These are phyloP conservation scores for Aureobasidium sp. DNA, from an alignment of 2,329 filamentous ascomycete genomes.

Conservation along the genomic window DNA sequence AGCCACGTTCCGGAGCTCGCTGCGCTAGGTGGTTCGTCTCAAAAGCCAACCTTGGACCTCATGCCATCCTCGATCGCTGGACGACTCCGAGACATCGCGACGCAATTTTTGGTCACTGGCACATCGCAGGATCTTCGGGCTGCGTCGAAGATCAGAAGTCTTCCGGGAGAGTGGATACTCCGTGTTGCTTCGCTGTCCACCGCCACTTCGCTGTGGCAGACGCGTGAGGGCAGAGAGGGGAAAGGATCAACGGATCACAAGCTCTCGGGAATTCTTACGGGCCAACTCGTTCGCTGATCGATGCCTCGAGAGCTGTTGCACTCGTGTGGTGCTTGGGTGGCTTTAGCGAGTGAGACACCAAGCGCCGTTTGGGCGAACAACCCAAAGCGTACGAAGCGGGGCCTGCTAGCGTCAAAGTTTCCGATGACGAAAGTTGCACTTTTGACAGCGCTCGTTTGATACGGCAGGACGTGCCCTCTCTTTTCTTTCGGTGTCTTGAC, in stretches of 20 bases:
- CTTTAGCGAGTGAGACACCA: background rate
- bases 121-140: background rate
- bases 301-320: conserved; percentile 4
- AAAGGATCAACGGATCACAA: conserved; percentile 2
- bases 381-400: background rate
- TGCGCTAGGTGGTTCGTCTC: conserved; percentile 2
- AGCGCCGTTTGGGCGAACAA: background rate
- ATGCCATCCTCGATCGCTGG: background rate
- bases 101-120: background rate
- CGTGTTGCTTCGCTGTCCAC: conserved; percentile 2
- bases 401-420: background rate
- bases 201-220: conserved; percentile 7
- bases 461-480: conserved; percentile 8
- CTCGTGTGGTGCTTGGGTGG: conserved; percentile 8
- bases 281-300: conserved; percentile 6
- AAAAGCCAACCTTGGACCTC: background rate
- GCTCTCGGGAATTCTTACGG: conserved; percentile 2
- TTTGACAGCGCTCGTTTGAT: conserved; percentile 9
- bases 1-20: background rate
- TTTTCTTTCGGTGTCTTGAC: background rate
- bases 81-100: background rate
- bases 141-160: background rate
- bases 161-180: conserved; percentile 1
- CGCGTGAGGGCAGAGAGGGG: background rate
- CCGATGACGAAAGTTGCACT: background rate